A percentile compares a stretch with the other conserved stretches of the same genome.
These are phyloP conservation scores for Tirmania nivea DNA, from an alignment of 495 filamentous ascomycete genomes.

Conservation along the genomic window DNA sequence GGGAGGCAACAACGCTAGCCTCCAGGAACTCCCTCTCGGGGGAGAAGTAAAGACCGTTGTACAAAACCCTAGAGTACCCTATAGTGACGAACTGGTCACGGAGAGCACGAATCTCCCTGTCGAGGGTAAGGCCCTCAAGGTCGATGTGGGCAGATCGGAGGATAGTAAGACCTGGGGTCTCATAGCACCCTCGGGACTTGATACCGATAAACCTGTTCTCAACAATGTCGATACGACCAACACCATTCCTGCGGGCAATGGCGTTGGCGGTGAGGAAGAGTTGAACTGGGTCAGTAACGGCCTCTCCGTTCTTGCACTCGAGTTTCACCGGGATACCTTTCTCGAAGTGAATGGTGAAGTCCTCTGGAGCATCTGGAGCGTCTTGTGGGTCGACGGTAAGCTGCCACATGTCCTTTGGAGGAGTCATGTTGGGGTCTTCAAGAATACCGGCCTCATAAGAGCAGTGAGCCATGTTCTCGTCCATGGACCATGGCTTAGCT, in stretches of 20 bases:
- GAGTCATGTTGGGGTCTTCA: constrained; percentile 40
- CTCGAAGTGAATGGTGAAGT: constrained; percentile 63
- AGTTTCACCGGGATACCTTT: constrained; percentile 67
- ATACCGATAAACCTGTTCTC: constrained; percentile 73
- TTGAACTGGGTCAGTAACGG: constrained; percentile 50
- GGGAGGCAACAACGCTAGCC: constrained; percentile 44
- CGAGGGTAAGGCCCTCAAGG: constrained; percentile 66
- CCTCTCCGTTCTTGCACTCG: constrained; percentile 38
- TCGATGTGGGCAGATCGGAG: constrained; percentile 60
- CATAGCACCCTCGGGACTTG: constrained; percentile 84
- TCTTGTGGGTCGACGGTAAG: constrained; percentile 50
- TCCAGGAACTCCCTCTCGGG: constrained; percentile 64
- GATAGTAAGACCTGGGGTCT: constrained; percentile 52
- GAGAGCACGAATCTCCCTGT: constrained; percentile 60
- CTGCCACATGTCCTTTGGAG: constrained; percentile 72
- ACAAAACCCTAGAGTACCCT: constrained; percentile 52
- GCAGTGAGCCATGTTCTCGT: constrained; percentile 84
- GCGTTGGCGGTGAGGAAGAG: constrained; percentile 61
- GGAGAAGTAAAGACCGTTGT: constrained; percentile 69
- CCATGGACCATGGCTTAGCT: constrained; percentile 66
- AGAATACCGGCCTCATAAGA: constrained; percentile 69
- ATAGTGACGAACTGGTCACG: constrained; percentile 66
- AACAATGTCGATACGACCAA: constrained; percentile 82
- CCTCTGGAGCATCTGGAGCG: constrained; percentile 52
- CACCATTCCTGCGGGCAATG: constrained; percentile 53